Evolutionary conservation across 306 rosid genomes (phyloP), one percentile per base, ranked within the genome.

Genomic region (Abrus pulchellus): DNA sequence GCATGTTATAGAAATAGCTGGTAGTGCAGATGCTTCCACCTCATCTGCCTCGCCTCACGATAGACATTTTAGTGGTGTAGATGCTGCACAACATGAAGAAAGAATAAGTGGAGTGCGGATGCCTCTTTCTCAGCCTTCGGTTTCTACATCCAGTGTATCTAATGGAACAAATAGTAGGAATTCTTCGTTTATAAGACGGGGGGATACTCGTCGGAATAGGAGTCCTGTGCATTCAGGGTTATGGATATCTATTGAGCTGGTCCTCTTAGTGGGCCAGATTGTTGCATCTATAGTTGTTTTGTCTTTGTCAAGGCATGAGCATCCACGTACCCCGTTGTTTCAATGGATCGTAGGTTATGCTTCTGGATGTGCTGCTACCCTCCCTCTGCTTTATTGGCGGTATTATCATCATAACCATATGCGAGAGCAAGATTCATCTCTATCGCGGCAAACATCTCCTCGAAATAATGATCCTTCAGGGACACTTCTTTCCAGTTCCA

Each of bases 371-470:
- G 87, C 86, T 90, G 96, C 97, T 72, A 95, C 90, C 43, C 90
- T 95, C 63, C 99, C 99, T 85, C 89, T 95, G 77, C 96, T 95
- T 64, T 93, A 85, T 79, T 95, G 99, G 99, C 91, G 99, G 76
- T 95, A 93, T 85, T 83, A 83, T 80, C 92, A 91, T 80, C 92
- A 88, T 79, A 91, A 85, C 82, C 98, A 86, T 84, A 66, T 48
- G 79, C 82, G 92, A 78, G 99, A 89, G 67, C 98, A 88, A 82
- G 94, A 89, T 49, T 71, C 88, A 47, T 20, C 90, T 70, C 99
- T 91, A 73, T 36, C 91, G 20, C 92, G 89, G 64, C 99, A 89
- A 89, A 84, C 75, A 68, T 91, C 96, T 87, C 77, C 93, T 82
- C 99, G 89, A 86, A 75, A 90, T 79, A 90, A 85, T 76, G 92